Evolutionary conservation across 352 stramenopile species (phyloP), one percentile per base, ranked within the genome.

Genomic region (Pythium rishiriense): DNA sequence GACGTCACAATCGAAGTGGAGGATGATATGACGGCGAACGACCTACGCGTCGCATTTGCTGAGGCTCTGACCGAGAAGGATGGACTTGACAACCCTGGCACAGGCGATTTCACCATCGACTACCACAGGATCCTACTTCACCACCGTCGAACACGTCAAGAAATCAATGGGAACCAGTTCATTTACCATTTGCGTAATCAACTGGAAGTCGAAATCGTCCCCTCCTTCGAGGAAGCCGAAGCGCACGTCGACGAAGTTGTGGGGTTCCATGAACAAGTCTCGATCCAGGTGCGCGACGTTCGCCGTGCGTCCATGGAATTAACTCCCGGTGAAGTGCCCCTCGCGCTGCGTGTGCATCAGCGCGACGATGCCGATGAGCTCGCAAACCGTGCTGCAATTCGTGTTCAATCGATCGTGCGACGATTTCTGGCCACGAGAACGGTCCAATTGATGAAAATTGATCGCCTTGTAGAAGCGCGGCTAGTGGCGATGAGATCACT

Each of bases 1-100:
- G 31, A 66, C 12, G 31, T 73, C 6, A 45, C 76, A 5, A 41
- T 93, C 2, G 60, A 65, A 9, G 58, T 85, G 12, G 74, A 80
- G 22, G 62, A 64, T 33, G 37, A 57, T 12, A 93, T 87, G 75
- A 91, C 79, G 1, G 81, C 85, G 28, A 87, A 88, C 21, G 69
- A 78, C 35, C 64, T 93, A 15, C 77, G 82, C 2, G 53, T 78
- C 33, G 52, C 41, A 0, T 72, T 93, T 29, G 81, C 85, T 19
- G 64, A 74, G 19, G 62, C 53, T 4, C 58, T 93, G 0, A 78
- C 70, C 9, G 59, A 53, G 7, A 5, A 26, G 5, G 37, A 29
- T 19, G 33, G 51, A 12, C 29, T 42, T 22, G 25, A 35, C 17
- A 29, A 64, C 15, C 43, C 41, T 1, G 21, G 49, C 31, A 47